A percentile compares a stretch with the other conserved stretches of the same genome.
phyloP scores from a whole-genome alignment of 2,329 filamentous ascomycete genomes.

The Nemania sp. region DNA sequence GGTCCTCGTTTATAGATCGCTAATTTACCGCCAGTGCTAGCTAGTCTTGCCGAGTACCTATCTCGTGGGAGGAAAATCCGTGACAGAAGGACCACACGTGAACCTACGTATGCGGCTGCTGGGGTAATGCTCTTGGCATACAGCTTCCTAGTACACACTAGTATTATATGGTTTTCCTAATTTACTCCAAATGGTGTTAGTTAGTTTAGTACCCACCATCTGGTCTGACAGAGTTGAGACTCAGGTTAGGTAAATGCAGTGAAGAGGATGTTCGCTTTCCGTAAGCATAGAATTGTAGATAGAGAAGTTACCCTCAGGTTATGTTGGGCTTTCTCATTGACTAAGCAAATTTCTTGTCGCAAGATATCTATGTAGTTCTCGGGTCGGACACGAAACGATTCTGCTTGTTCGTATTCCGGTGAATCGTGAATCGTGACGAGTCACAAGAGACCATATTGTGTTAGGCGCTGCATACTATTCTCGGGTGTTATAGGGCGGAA shows the following conservation, averaged over 20 bases:
- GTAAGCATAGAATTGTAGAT: neutral
- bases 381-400: neutral
- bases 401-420: neutral
- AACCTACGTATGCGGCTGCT: conserved; percentile 6
- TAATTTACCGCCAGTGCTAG: neutral
- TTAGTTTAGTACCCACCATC: neutral
- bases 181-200: neutral
- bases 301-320: neutral
- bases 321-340: neutral
- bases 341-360: neutral
- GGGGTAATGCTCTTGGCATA: conserved; percentile 11
- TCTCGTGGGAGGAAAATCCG: neutral
- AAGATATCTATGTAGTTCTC: neutral
- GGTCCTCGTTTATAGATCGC: neutral
- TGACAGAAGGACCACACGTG: conserved; percentile 28
- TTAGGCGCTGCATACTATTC: neutral
- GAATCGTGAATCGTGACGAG: neutral
- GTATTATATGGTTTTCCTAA: conserved; percentile 4
- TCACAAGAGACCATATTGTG: conserved; percentile 3
- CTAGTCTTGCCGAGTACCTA: neutral
- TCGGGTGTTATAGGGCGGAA: neutral
- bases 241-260: neutral
- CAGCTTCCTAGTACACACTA: neutral
- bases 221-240: neutral
- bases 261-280: neutral